Base-by-base conservation (phyloP, 371 early-diverging fungal species). In the Rhizopus microsporus region DNA sequence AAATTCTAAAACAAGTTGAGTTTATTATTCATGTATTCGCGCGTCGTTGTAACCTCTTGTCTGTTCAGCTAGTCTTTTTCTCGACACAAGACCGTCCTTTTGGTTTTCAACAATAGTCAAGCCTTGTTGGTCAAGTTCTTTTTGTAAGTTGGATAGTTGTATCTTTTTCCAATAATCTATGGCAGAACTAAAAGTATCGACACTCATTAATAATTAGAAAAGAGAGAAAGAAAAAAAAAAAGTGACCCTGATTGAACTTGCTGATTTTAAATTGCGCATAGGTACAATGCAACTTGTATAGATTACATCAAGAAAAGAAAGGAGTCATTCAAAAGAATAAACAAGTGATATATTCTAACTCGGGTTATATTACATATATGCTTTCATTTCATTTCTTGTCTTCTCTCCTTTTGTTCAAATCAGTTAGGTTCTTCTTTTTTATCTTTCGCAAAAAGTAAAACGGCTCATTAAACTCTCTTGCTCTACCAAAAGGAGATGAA, bases 31-130 rank as follows among this genome's bases (percentile, higher is more conserved):
- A 30, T 7, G 30, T 31, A n/a, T 38, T 13, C 32, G 7, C 4
- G 9, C 44, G 7, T 47, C 10, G 30, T 45, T 13, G 49, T 51
- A 76, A 89, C 91, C 90, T 83, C 93, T 88, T 42, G 96, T 96
- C 63, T 88, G 82, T 55, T 95, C 95, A 7, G 96, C 93, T 3
- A 96, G 78, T 54, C 82, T 83, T 68, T 93, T 94, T 58, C 96
- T 80, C 23, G 81, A 80, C 43, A 85, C 83, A 4, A 92, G 65
- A 2, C 86, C 82, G 60, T 88, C 87, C 62, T 90, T 91, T 63
- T 95, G 95, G 65, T 92, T 90, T 59, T 91, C 91, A 42, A 94
- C 83, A 40, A 95, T 86, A 15, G 82, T 81, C 13, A 90, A 69
- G 7, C 91, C 88, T 39, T 93, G 87, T 12, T 82, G 78, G 59